Evolutionary conservation across 345 rosid species (phyloP).

Genomic region (Ceriops zippeliana): DNA sequence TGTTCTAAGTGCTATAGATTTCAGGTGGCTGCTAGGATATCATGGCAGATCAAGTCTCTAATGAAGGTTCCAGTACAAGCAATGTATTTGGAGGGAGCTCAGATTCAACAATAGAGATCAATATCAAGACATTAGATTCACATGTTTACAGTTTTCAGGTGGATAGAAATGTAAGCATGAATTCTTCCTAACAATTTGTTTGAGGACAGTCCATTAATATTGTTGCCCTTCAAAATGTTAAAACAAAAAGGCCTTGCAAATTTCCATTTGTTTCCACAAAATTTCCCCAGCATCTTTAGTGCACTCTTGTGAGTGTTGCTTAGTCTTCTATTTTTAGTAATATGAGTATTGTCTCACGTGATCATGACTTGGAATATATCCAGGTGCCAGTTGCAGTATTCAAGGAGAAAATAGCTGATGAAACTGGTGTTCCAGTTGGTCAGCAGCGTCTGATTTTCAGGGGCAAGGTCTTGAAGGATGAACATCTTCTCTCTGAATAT

Average conservation of each 20-base stretch:
- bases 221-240: background rate
- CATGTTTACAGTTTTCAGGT: conserved; percentile 60
- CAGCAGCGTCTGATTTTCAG: conserved; percentile 91
- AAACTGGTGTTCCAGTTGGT: conserved; percentile 70
- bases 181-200: background rate
- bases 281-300: background rate
- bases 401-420: conserved; percentile 79
- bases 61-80: conserved; percentile 52
- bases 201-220: background rate
- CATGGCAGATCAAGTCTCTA: conserved; percentile 58
- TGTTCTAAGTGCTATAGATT: conserved; percentile 7
- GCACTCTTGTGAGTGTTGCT: background rate
- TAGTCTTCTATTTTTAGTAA: background rate
- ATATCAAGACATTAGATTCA: conserved; percentile 85
- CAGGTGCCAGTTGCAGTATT: conserved; percentile 71
- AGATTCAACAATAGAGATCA: conserved; percentile 61
- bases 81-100: conserved; percentile 45
- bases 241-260: background rate
- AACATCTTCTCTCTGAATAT: conserved; percentile 79
- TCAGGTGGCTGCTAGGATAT: conserved; percentile 19
- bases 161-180: conserved; percentile 61
- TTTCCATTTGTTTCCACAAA: background rate
- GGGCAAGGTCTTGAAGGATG: conserved; percentile 89
- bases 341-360: conserved; percentile 2
- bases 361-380: conserved; percentile 19